A percentile compares a stretch with the other conserved stretches of the same genome.
phyloP scores from a whole-genome alignment of 176 grass and related monocot genomes.

The Coix lacrymajobi region DNA sequence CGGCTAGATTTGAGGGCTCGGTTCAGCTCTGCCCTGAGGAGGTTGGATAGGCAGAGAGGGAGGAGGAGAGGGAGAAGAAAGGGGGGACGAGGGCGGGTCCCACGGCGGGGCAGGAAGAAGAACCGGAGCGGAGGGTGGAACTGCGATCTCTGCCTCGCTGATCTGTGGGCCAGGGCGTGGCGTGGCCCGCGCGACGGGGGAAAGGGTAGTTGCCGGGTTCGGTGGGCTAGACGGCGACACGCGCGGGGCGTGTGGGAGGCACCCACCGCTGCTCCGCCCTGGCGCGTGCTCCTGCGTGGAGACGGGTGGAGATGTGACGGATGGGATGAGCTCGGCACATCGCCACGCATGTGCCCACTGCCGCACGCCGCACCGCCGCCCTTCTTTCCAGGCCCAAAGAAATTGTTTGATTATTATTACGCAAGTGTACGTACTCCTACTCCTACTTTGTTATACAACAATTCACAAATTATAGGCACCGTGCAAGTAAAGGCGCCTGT shows the following conservation, averaged over 20 bases:
- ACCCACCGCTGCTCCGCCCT: background rate
- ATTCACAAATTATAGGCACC: background rate
- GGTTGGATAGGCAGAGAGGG: background rate
- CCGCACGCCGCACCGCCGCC: background rate
- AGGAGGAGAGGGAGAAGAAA: background rate
- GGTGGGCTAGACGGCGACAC: background rate
- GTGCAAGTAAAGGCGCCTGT: background rate
- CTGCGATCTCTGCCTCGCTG: background rate
- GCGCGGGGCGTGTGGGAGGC: constrained; percentile 36
- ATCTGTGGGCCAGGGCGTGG: background rate
- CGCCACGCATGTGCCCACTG: background rate
- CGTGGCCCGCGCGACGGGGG: background rate
- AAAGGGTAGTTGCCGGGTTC: background rate
- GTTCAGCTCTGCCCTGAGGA: background rate
- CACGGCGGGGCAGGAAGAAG: background rate
- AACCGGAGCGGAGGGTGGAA: background rate
- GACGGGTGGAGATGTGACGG: too few relatives aligned
- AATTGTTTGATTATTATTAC: background rate
- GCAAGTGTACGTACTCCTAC: too few relatives aligned
- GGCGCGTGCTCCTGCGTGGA: constrained; percentile 10
- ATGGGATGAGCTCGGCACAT: background rate
- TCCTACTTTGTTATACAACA: too few relatives aligned
- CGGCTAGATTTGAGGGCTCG: background rate
- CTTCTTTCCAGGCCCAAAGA: background rate
- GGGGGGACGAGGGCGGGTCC: background rate